Evolutionary conservation across 2,329 filamentous ascomycete genomes (phyloP).

Genomic region (Fusarium mundagurra): DNA sequence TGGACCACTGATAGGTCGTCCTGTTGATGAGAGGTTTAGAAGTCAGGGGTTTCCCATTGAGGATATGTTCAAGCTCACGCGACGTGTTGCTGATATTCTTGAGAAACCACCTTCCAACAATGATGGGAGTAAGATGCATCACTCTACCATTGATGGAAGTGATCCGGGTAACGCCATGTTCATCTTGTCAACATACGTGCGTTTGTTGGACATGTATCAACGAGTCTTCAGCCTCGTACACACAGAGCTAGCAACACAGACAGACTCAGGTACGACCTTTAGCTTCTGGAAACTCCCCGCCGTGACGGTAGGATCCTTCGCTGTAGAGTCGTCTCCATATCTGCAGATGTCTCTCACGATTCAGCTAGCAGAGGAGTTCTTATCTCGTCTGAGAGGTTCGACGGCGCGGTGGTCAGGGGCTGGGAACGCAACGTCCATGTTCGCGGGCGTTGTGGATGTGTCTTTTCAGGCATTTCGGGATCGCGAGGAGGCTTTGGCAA

Average conservation of each 20-base stretch:
- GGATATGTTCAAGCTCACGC: constrained; percentile 54
- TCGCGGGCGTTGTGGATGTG: constrained; percentile 46
- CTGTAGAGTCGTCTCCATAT: constrained; percentile 52
- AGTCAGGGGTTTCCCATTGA: constrained; percentile 51
- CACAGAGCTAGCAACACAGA: constrained; percentile 43
- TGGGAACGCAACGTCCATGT: constrained; percentile 43
- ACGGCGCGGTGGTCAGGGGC: constrained; percentile 43
- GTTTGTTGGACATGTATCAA: constrained; percentile 54
- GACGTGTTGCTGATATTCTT: constrained; percentile 49
- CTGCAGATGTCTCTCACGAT: constrained; percentile 55
- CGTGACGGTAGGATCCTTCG: constrained; percentile 53
- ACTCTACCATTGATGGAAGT: constrained; percentile 39
- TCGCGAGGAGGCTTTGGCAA: constrained; percentile 48
- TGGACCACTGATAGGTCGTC: constrained; percentile 28
- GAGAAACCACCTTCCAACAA: constrained; percentile 38
- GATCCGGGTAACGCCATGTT: constrained; percentile 53
- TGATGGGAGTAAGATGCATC: constrained; percentile 5
- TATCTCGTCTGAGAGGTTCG: constrained; percentile 48
- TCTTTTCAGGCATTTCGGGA: constrained; percentile 46
- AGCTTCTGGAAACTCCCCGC: constrained; percentile 53
- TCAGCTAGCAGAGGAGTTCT: constrained; percentile 54
- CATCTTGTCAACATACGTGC: constrained; percentile 51
- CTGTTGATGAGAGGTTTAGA: constrained; percentile 38
- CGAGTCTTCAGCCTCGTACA: constrained; percentile 51
- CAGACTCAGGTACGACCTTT: constrained; percentile 44